phyloP scores from a whole-genome alignment of 2,329 filamentous ascomycete species.

The Fusarium burgessii region DNA sequence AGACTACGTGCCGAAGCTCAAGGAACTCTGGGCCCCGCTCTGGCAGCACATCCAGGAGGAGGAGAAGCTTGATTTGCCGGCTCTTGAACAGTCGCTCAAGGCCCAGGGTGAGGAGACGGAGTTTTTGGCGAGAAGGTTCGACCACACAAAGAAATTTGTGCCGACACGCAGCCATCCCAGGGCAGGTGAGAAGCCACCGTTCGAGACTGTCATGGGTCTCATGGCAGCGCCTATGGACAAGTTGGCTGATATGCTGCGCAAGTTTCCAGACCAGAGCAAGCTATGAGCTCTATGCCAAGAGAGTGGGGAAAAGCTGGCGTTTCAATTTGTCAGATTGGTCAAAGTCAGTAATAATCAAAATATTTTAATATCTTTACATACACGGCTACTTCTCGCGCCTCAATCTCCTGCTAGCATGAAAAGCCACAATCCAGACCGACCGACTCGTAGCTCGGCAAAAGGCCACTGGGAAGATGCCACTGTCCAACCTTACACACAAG shows the following conservation, averaged over 20 bases:
- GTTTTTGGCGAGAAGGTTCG: constrained; percentile 56
- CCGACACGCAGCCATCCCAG: constrained; percentile 64
- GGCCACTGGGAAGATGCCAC: too few relatives aligned
- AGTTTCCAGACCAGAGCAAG: constrained; percentile 54
- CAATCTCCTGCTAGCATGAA: too few relatives aligned
- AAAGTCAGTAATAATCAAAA: too few relatives aligned
- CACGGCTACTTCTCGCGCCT: too few relatives aligned
- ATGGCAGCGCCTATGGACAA: constrained; percentile 68
- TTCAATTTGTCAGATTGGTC: too few relatives aligned
- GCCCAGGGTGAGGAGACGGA: constrained; percentile 45
- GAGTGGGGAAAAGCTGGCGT: too few relatives aligned
- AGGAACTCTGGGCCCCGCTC: constrained; percentile 58
- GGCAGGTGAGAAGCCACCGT: constrained; percentile 64
- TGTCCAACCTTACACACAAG: too few relatives aligned
- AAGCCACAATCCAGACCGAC: too few relatives aligned
- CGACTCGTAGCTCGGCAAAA: too few relatives aligned
- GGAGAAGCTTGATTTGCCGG: constrained; percentile 61
- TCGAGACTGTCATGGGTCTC: constrained; percentile 66
- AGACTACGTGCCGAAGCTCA: constrained; percentile 58
- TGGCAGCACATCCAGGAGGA: constrained; percentile 62
- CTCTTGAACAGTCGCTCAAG: constrained; percentile 58
- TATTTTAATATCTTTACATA: too few relatives aligned
- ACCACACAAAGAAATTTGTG: constrained; percentile 65
- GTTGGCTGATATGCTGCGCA: constrained; percentile 65
- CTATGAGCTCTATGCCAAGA: background rate